A percentile compares a stretch with the other conserved stretches of the same genome.
These are phyloP conservation scores for Farysia itapuensis DNA, from an alignment of 1,284 basidiomycete genomes.

Conservation along the genomic window DNA sequence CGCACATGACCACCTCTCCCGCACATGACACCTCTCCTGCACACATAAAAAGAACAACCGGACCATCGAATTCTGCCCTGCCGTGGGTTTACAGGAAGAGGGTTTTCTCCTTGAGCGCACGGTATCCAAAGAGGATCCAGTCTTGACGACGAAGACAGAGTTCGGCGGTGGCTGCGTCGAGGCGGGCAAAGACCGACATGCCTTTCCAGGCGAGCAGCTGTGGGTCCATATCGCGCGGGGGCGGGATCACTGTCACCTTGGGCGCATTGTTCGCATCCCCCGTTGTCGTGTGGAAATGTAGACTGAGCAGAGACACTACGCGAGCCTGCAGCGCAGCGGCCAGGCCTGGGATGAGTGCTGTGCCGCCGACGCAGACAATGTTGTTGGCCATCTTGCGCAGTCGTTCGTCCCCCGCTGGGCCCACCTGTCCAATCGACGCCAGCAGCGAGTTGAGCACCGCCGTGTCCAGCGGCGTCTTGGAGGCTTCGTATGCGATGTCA, in stretches of 20 bases:
- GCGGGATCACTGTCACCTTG: constrained; percentile 79
- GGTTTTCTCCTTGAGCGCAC: constrained; percentile 63
- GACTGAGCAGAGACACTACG: constrained; percentile 12
- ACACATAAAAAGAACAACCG: too few species aligned
- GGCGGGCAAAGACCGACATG: constrained; percentile 85
- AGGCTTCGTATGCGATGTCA: constrained; percentile 80
- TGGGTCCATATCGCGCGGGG: constrained; percentile 89
- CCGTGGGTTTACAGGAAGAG: constrained; percentile 13
- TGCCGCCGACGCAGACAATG: constrained; percentile 82
- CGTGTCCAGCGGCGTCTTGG: constrained; percentile 87
- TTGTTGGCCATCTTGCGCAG: constrained; percentile 84
- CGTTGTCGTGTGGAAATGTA: constrained; percentile 13
- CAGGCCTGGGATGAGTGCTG: constrained; percentile 65
- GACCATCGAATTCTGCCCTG: too few species aligned
- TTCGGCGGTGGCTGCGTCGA: constrained; percentile 78
- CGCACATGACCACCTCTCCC: too few species aligned
- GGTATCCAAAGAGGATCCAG: constrained; percentile 69
- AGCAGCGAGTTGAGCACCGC: constrained; percentile 79
- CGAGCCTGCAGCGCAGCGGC: constrained; percentile 55
- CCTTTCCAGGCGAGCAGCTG: constrained; percentile 91
- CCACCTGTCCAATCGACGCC: constrained; percentile 61
- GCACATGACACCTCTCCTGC: too few species aligned
- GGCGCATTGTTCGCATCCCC: constrained; percentile 35
- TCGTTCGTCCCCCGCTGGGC: constrained; percentile 72
- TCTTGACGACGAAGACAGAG: constrained; percentile 84